Evolutionary conservation across 1,284 basidiomycete genomes (phyloP), one percentile per base, ranked within the genome.

Genomic region (Apiotrichum veenhuisii): DNA sequence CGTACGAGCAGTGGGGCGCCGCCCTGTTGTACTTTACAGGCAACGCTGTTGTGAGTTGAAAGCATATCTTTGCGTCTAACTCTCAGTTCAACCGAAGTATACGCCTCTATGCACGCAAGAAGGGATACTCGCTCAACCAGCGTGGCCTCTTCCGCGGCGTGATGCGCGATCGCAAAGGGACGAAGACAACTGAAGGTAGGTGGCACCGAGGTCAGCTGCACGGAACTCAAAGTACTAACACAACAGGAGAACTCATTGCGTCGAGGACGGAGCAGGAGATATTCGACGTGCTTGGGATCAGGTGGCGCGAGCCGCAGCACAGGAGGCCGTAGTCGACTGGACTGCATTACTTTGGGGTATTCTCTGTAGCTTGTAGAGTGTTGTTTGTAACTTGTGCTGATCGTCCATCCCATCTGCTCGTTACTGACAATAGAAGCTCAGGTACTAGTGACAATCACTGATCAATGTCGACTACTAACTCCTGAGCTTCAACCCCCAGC

Each of bases 1-100:
- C 91, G 0, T 92, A 85, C 81, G 76, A 80, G 54, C 83, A 83
- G 46, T 82, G 87, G 67, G 92, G 92, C 0, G 91, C 87, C 0
- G 91, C 91, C 0, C 73, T 93, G 55, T 78, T 96, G 23, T 95
- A 95, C 76, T 95, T 92, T 70, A 94, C 90, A 0, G 34, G 89
- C 2, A 89, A 91, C 67, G 88, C 89, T 71, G 87, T 91, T 52
- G 89, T 89, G 68, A 67, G 84, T 75, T 26, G n/a, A 23, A 30
- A 5, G 30, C n/a, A n/a, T n/a, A n/a, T n/a, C n/a, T n/a, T n/a
- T n/a, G n/a, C n/a, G n/a, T n/a, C 30, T 30, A 30, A 30, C 12
- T 5, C 8, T 15, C 68, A 92, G 89, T 95, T 95, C 77, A 96
- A 95, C 73, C 85, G 92, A 12, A 87, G 87, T 5, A 85, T 95